Conservation (phyloP, 179 eudicot species). For the Spergularia azorica region DNA sequence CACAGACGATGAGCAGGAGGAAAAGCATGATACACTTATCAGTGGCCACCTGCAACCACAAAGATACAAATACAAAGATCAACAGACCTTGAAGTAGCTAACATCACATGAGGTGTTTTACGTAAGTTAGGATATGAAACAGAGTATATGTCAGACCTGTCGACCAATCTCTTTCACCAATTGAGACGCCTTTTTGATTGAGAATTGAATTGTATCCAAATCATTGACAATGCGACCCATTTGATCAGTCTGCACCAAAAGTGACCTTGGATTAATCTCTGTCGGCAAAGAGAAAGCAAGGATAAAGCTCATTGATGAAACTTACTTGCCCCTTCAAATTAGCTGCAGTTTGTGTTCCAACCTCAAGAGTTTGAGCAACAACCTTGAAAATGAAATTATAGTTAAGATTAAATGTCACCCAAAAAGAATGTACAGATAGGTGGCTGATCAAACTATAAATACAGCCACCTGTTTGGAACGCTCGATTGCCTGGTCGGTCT, state of each 20-base stretch:
- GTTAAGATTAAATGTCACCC: not conserved
- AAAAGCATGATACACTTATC: slow-evolving; percentile 97
- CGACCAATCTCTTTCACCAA: slow-evolving; percentile 98
- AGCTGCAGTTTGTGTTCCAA: slow-evolving; percentile 86
- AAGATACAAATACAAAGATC: slow-evolving; percentile 11
- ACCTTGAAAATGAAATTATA: slow-evolving; percentile 44
- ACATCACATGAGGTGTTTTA: not conserved
- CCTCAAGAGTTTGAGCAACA: slow-evolving; percentile 87
- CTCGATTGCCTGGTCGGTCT: slow-evolving; percentile 98
- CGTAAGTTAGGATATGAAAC: not conserved
- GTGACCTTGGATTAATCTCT: slow-evolving; percentile 14
- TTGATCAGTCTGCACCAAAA: slow-evolving; percentile 76
- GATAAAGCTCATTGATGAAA: slow-evolving; percentile 12
- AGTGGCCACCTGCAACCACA: slow-evolving; percentile 78
- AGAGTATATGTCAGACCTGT: slow-evolving; percentile 57
- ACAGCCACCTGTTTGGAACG: slow-evolving; percentile 83
- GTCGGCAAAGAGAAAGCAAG: not conserved
- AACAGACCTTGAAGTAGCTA: slow-evolving; percentile 8
- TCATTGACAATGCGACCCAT: slow-evolving; percentile 96
- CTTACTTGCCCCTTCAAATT: slow-evolving; percentile 90
- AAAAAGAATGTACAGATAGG: not conserved
- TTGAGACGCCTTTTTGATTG: slow-evolving; percentile 94
- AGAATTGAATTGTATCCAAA: slow-evolving; percentile 92
- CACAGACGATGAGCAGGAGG: slow-evolving; percentile 83
- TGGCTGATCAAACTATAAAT: slow-evolving; percentile 13